phyloP scores from a whole-genome alignment of 352 stramenopile species.

The Nothophytophthora sp. region DNA sequence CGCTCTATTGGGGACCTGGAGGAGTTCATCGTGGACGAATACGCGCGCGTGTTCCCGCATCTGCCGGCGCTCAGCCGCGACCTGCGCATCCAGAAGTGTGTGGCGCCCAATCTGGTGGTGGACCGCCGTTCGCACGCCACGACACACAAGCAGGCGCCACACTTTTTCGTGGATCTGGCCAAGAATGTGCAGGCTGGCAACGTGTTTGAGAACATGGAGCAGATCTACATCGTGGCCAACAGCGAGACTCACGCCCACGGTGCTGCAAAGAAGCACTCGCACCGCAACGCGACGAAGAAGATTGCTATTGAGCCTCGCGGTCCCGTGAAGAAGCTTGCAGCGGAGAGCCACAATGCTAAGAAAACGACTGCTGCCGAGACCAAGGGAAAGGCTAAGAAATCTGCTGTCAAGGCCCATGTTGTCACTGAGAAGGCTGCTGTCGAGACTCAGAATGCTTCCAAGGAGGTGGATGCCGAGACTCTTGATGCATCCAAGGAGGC shows the following conservation, averaged over 20 bases:
- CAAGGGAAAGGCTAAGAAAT: constrained; percentile 3
- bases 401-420: neutral
- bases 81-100: constrained; percentile 75
- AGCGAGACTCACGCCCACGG: constrained; percentile 12
- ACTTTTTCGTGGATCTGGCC: constrained; percentile 72
- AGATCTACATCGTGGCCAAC: constrained; percentile 69
- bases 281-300: neutral
- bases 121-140: constrained; percentile 41
- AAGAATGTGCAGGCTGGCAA: constrained; percentile 82
- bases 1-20: constrained; percentile 64
- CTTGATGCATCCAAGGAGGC: constrained; percentile 11
- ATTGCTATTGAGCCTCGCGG: constrained; percentile 3
- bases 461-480: constrained; percentile 10
- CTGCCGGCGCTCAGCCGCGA: constrained; percentile 40
- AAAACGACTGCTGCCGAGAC: constrained; percentile 5
- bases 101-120: constrained; percentile 51
- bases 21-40: constrained; percentile 61
- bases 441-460: constrained; percentile 11
- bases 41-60: constrained; percentile 62
- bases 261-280: no score
- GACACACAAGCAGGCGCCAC: constrained; percentile 28
- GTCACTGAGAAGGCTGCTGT: neutral
- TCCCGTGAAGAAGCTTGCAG: no score
- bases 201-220: constrained; percentile 79
- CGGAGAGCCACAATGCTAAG: neutral